A percentile compares a stretch with the other conserved stretches of the same genome.
phyloP scores from a whole-genome alignment of 768 basidiomycete species.

The Rubroboletus satanas region DNA sequence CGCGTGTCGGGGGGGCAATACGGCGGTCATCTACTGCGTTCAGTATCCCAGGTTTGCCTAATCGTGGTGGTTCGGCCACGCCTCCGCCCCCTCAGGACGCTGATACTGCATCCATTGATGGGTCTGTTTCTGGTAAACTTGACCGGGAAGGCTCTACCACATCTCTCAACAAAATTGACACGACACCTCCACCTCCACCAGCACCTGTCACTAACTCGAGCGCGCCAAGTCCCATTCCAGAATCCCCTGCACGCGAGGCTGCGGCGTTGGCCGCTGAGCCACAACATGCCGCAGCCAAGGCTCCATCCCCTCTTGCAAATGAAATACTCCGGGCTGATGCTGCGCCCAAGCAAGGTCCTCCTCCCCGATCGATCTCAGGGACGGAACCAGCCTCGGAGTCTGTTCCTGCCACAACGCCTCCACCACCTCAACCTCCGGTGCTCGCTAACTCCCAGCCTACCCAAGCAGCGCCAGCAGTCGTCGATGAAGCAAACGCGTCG shows the following conservation, averaged over 20 bases:
- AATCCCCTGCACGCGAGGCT: constrained; percentile 61
- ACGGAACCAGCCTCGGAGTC: constrained; percentile 17
- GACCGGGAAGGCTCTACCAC: constrained; percentile 29
- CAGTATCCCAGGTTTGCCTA: constrained; percentile 36
- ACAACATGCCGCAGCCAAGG: constrained; percentile 24
- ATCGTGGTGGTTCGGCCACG: constrained; percentile 24
- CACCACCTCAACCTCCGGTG: constrained; percentile 12
- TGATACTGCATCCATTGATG: constrained; percentile 24
- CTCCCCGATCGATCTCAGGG: constrained; percentile 20
- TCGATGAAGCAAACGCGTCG: constrained; percentile 19
- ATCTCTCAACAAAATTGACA: constrained; percentile 33
- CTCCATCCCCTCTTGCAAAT: constrained; percentile 43
- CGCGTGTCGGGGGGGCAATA: constrained; percentile 57
- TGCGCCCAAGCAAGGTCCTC: constrained; percentile 13
- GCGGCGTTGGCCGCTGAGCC: constrained; percentile 37
- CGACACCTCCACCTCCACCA: constrained; percentile 31
- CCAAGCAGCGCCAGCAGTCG: constrained; percentile 2
- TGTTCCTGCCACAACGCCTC: constrained; percentile 9
- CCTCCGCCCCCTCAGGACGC: constrained; percentile 26
- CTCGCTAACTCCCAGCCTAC: background rate
- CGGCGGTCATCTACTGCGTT: constrained; percentile 60
- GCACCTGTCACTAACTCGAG: constrained; percentile 16
- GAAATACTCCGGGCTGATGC: constrained; percentile 19
- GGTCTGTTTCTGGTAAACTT: constrained; percentile 27
- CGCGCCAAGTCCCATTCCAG: constrained; percentile 62